A percentile compares a stretch with the other conserved stretches of the same genome.
Conservation (phyloP, 164 flowering plant genomes). For the Tetracentron sinense region DNA sequence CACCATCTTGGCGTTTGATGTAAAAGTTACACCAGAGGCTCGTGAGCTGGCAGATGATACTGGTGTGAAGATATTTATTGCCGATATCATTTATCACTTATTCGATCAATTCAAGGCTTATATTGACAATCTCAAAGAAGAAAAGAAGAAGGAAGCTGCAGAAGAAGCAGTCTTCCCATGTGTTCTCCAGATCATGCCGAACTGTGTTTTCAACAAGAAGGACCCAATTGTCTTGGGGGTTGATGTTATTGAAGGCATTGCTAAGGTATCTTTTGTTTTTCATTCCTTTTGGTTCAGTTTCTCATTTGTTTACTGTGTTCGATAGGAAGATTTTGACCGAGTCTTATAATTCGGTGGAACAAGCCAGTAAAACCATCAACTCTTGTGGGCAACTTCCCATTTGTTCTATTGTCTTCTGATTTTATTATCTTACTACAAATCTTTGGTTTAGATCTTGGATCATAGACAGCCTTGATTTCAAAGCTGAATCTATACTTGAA, state of each 20-base stretch:
- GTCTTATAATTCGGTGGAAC: too few species aligned
- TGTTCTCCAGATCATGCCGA: slow-evolving; percentile 79
- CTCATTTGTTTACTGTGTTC: not conserved
- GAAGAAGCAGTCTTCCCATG: slow-evolving; percentile 99
- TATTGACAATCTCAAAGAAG: slow-evolving; percentile 88
- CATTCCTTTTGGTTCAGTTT: not conserved
- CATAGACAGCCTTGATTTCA: not conserved
- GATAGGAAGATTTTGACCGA: not conserved
- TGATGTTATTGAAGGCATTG: slow-evolving; percentile 87
- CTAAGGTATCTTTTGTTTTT: slow-evolving; percentile 45
- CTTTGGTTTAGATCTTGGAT: too few species aligned
- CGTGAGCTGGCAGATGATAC: slow-evolving; percentile 87
- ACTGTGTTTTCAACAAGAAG: slow-evolving; percentile 87
- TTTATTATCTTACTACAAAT: not conserved
- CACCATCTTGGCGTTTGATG: slow-evolving; percentile 94
- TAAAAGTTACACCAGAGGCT: slow-evolving; percentile 94
- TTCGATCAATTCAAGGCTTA: slow-evolving; percentile 96
- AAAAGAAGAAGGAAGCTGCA: slow-evolving; percentile 84
- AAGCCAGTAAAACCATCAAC: too few species aligned
- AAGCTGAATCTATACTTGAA: too few species aligned
- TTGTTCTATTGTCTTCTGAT: not conserved
- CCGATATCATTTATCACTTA: slow-evolving; percentile 93
- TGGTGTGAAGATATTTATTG: slow-evolving; percentile 88
- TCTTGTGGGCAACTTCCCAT: too few species aligned
- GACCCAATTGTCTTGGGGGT: slow-evolving; percentile 95